These are phyloP conservation scores for Camillea tinctor DNA, from an alignment of 2,329 filamentous ascomycete genomes.

Conservation along the genomic window DNA sequence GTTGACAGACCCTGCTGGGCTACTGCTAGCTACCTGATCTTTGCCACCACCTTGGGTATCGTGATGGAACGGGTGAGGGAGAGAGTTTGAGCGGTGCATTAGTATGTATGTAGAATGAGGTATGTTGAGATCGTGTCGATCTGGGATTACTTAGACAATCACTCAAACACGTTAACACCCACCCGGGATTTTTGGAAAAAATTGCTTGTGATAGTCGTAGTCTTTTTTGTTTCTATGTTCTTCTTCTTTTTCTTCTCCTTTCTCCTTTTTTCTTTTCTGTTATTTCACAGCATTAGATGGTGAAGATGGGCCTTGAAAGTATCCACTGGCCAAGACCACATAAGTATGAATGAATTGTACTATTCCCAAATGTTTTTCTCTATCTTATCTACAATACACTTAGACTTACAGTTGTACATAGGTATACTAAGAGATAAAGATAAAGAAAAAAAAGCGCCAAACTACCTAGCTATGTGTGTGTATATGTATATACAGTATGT, in stretches of 20 bases:
- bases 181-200: neutral
- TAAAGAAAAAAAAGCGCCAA: too few relatives aligned
- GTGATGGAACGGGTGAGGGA: too few relatives aligned
- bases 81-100: neutral
- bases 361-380: too few relatives aligned
- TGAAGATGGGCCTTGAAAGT: neutral
- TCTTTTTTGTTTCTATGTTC: neutral
- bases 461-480: too few relatives aligned
- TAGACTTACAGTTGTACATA: too few relatives aligned
- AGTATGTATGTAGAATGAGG: neutral
- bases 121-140: slow-evolving; percentile 2
- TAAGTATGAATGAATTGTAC: too few relatives aligned
- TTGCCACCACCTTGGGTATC: neutral
- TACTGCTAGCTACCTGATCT: neutral
- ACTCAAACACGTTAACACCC: slow-evolving; percentile 5
- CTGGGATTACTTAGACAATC: neutral
- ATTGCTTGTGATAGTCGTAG: too few relatives aligned
- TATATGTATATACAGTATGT: too few relatives aligned
- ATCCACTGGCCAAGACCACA: neutral
- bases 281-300: neutral
- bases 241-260: neutral
- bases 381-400: too few relatives aligned
- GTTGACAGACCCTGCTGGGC: too few relatives aligned
- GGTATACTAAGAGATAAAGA: too few relatives aligned
- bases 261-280: neutral